Evolutionary conservation across 345 rosid genomes (phyloP).

Genomic region (Cardiospermum halicacabum): DNA sequence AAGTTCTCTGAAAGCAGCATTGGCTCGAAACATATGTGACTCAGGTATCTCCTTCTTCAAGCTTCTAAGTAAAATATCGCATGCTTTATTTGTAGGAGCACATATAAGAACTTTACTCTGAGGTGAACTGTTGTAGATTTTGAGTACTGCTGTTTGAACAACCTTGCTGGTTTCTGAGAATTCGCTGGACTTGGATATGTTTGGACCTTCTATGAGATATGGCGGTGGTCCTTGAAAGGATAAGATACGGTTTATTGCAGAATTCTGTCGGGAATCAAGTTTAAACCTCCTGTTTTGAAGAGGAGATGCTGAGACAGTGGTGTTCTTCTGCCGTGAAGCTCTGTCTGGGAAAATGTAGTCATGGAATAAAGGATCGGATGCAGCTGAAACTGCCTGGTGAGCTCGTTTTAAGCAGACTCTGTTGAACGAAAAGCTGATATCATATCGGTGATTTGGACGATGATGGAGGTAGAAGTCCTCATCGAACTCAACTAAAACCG

Average conservation of each 20-base stretch:
- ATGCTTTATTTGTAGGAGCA: constrained; percentile 30
- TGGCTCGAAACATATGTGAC: constrained; percentile 27
- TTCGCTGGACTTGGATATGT: not conserved
- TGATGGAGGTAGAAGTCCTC: constrained; percentile 30
- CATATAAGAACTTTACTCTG: constrained; percentile 25
- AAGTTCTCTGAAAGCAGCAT: constrained; percentile 38
- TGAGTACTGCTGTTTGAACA: constrained; percentile 20
- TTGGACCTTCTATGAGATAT: constrained; percentile 29
- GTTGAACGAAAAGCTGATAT: constrained; percentile 40
- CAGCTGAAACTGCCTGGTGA: constrained; percentile 38
- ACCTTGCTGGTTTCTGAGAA: constrained; percentile 27
- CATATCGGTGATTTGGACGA: constrained; percentile 19
- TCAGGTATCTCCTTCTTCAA: constrained; percentile 24
- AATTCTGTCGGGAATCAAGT: constrained; percentile 9
- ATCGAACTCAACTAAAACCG: constrained; percentile 31
- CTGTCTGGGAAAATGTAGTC: constrained; percentile 24
- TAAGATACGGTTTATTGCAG: constrained; percentile 20
- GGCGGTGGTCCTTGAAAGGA: constrained; percentile 23
- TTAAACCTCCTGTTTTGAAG: not conserved
- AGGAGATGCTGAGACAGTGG: not conserved
- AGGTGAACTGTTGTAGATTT: constrained; percentile 14
- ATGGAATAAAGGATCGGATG: constrained; percentile 16
- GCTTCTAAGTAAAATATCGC: constrained; percentile 29
- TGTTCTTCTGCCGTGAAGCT: not conserved
- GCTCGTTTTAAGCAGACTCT: constrained; percentile 38